Percentiles rank a stretch among this genome's conserved stretches.
phyloP scores from a whole-genome alignment of 2,329 filamentous ascomycete genomes.

The Atkinsonella hypoxylon region DNA sequence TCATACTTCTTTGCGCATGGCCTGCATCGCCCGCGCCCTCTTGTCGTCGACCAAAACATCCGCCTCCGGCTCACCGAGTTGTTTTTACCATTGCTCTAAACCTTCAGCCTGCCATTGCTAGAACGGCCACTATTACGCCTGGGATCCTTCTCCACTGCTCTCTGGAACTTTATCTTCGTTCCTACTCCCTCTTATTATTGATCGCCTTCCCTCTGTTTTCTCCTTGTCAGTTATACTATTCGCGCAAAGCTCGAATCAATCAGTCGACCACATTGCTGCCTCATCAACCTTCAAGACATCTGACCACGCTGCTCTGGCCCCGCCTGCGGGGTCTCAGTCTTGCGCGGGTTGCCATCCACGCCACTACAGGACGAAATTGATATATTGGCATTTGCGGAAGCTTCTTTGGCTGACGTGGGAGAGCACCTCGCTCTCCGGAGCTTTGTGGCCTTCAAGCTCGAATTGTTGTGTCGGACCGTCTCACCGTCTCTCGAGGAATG shows the following conservation, averaged over 20 bases:
- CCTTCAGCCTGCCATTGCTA: not conserved
- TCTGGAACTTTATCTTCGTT: not conserved
- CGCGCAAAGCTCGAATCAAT: not conserved
- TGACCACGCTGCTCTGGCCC: constrained; percentile 1
- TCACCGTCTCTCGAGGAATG: constrained; percentile 14
- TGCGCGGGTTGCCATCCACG: constrained; percentile 2
- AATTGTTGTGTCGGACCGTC: not conserved
- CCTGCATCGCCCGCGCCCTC: not conserved
- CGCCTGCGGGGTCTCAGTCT: constrained; percentile 7
- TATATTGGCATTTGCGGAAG: not conserved
- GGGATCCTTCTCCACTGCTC: constrained; percentile 1
- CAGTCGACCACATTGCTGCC: not conserved
- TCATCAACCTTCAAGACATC: not conserved
- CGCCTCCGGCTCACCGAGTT: not conserved
- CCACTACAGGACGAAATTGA: not conserved
- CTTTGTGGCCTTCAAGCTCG: not conserved
- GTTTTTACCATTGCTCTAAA: not conserved
- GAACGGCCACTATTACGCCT: not conserved
- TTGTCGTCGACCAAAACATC: not conserved
- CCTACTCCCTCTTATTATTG: not conserved
- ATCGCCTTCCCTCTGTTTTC: not conserved
- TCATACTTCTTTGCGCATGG: not conserved
- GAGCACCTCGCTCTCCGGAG: not conserved
- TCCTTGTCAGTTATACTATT: not conserved
- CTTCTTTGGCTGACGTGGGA: not conserved